Evolutionary conservation across 176 grass and related monocot genomes (phyloP), one percentile per base, ranked within the genome.

Genomic region (Tuctoria greenei): DNA sequence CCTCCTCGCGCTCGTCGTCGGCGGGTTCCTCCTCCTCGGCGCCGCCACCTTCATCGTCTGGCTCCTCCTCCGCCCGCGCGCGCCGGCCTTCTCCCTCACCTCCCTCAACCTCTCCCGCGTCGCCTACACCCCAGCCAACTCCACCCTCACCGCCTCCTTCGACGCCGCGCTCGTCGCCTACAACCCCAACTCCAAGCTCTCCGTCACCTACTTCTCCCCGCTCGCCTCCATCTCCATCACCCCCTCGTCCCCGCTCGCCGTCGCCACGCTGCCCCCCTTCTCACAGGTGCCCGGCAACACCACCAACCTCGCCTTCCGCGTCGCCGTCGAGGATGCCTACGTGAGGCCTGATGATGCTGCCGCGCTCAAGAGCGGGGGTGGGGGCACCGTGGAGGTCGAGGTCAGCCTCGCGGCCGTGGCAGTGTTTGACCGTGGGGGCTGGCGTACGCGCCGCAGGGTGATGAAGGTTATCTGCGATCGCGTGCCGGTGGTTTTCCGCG

Each of bases 111-210:
- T 99, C 36, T 83, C 87, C 66, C 78, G 84, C 41, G 84, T 95
- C 72, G 75, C 88, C 70, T 69, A 92, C 69, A 83, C 83, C 59
- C 16, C 61, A 4, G 21, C 80, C 58, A 88, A 87, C 50, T 81
- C 84, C 52, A 34, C 73, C 45, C 82, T 99, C 15, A 90, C 92
- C 16, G 83, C 88, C 24, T 71, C 86, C 49, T 83, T 99, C 79
- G 80, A 85, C 61, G 41, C 91, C 23, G 79, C 83, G 13, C 80
- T 95, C 49, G 78, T 86, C 66, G 89, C 86, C 13, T 45, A 43
- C 51, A 99, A 99, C 73, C 89, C 92, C 10, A 99, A 99, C 77
- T 11, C 56, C 78, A 95, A 99, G 89, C 85, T 99, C 71, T 14
- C 87, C 61, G 75, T 95, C 55, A 36, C 87, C 44, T 99, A 99